These are phyloP conservation scores for Skeletonema costatum DNA, from an alignment of 108 stramenopile genomes.

Conservation along the genomic window DNA sequence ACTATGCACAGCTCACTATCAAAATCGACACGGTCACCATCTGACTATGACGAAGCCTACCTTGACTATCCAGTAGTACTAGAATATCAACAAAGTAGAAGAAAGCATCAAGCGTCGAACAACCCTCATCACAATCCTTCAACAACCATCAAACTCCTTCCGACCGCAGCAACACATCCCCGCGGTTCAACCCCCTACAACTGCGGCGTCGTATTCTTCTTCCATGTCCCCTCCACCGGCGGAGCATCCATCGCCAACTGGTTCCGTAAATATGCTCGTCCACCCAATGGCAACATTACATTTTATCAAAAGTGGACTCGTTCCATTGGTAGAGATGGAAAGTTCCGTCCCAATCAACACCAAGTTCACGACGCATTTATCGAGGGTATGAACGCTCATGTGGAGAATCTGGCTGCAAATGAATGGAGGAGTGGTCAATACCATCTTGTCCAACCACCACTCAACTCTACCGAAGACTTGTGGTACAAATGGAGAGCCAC, in stretches of 20 bases:
- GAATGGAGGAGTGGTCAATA: constrained; percentile 48
- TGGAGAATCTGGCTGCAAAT: constrained; percentile 36
- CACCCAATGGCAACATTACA: constrained; percentile 1
- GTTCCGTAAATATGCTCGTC: constrained; percentile 5
- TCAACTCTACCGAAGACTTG: constrained; percentile 32
- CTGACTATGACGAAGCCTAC: neutral
- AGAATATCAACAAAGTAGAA: neutral
- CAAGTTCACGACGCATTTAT: neutral
- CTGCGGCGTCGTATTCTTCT: constrained; percentile 30
- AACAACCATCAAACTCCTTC: neutral
- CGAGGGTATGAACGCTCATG: constrained; percentile 7
- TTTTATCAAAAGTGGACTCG: constrained; percentile 11
- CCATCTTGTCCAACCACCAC: constrained; percentile 23
- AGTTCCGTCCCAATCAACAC: neutral
- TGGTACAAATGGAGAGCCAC: constrained; percentile 33
- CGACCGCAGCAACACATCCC: neutral
- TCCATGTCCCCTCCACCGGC: constrained; percentile 16
- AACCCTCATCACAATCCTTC: neutral
- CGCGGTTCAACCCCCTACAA: neutral
- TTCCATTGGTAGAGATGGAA: neutral
- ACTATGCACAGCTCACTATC: neutral
- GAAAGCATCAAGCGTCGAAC: neutral
- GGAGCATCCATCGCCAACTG: constrained; percentile 24
- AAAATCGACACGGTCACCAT: neutral
- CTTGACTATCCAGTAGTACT: neutral